Evolutionary conservation across 345 rosid species (phyloP).

Genomic region (Gossypium raimondii): DNA sequence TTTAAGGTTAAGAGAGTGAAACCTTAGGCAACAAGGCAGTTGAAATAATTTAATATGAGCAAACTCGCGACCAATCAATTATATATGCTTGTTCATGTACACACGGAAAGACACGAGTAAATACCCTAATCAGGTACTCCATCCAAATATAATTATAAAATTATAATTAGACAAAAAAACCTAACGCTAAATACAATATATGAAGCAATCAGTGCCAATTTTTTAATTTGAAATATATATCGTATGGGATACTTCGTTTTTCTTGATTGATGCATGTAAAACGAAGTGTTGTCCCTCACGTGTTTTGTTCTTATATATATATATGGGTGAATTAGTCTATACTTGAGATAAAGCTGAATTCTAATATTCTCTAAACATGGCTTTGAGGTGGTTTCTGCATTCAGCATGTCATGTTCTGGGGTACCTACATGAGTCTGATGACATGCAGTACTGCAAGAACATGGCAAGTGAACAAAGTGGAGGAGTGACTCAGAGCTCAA

Average conservation of each 20-base stretch:
- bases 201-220: conserved; percentile 6
- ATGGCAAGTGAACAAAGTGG: neutral
- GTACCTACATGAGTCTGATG: conserved; percentile 20
- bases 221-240: neutral
- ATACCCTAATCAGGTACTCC: neutral
- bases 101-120: neutral
- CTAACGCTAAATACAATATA: neutral
- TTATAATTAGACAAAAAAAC: neutral
- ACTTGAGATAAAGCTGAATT: neutral
- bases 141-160: neutral
- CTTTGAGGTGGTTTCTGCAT: conserved; percentile 42
- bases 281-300: neutral
- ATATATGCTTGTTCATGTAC: neutral
- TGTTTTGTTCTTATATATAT: neutral
- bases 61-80: neutral
- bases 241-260: neutral
- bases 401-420: conserved; percentile 36
- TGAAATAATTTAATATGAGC: neutral
- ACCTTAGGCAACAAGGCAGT: neutral
- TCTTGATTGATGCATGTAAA: conserved; percentile 10
- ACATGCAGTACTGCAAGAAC: neutral
- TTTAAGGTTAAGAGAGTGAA: neutral
- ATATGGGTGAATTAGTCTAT: neutral
- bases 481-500: conserved; percentile 15
- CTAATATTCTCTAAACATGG: neutral